Percentiles rank a stretch among this genome's conserved stretches.
phyloP scores from a whole-genome alignment of 768 basidiomycete genomes.

The Dendrothele bispora region DNA sequence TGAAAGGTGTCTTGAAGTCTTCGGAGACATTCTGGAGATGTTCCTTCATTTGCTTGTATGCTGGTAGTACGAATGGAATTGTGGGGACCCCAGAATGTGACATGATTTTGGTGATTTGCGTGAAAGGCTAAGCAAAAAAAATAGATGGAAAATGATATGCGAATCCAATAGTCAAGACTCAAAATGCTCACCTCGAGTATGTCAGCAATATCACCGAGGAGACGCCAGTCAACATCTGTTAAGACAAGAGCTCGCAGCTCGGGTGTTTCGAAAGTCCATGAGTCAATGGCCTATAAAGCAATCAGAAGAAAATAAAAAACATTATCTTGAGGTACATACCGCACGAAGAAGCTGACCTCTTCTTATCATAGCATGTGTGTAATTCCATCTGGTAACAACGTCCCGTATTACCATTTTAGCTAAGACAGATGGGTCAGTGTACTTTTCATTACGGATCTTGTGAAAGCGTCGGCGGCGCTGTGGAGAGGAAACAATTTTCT shows the following conservation, averaged over 20 bases:
- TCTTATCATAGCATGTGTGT: constrained; percentile 32
- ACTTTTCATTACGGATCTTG: constrained; percentile 12
- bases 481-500: constrained; percentile 32
- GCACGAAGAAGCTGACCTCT: constrained; percentile 21
- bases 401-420: constrained; percentile 31
- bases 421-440: constrained; percentile 6
- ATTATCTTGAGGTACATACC: constrained; percentile 16
- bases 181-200: constrained; percentile 24
- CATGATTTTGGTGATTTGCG: constrained; percentile 1
- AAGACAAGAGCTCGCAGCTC: constrained; percentile 15
- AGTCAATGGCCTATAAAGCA: constrained; percentile 28
- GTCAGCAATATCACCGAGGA: constrained; percentile 15
- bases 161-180: too few species aligned
- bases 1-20: too few species aligned
- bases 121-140: not conserved
- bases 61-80: not conserved
- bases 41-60: not conserved
- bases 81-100: constrained; percentile 2
- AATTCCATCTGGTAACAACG: constrained; percentile 34
- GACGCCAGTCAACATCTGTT: constrained; percentile 17
- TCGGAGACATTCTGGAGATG: not conserved
- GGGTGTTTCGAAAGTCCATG: constrained; percentile 25
- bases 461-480: constrained; percentile 20
- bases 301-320: not conserved
- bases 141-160: too few species aligned